A percentile compares a stretch with the other conserved stretches of the same genome.
phyloP scores from a whole-genome alignment of 2,329 filamentous ascomycete species.

The Sporothrix luriei region DNA sequence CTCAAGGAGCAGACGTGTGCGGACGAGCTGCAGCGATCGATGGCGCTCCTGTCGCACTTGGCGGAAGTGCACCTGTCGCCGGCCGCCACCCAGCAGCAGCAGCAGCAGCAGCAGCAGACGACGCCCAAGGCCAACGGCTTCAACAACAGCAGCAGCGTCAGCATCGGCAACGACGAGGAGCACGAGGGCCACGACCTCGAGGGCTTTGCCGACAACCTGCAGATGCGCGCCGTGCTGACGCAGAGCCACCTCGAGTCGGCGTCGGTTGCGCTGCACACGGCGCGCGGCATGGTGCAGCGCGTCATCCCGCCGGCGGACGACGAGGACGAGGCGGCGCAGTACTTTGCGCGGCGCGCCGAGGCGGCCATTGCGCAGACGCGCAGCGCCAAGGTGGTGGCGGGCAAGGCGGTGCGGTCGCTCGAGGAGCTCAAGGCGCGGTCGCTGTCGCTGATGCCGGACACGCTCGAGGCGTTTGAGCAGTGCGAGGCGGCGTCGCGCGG shows the following conservation, averaged over 20 bases:
- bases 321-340: conserved; percentile 67
- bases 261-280: conserved; percentile 65
- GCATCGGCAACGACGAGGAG: conserved; percentile 31
- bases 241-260: conserved; percentile 82
- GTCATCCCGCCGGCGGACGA: conserved; percentile 60
- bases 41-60: conserved; percentile 84
- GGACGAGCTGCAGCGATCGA: conserved; percentile 77
- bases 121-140: conserved; percentile 15
- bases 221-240: conserved; percentile 74
- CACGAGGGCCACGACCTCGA: conserved; percentile 56
- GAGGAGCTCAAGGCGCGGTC: conserved; percentile 77
- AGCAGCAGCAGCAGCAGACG: neutral
- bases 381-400: conserved; percentile 79
- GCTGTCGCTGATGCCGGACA: conserved; percentile 70
- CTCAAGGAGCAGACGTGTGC: conserved; percentile 82
- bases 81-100: neutral
- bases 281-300: conserved; percentile 67
- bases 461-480: conserved; percentile 68
- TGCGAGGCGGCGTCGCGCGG: conserved; percentile 66
- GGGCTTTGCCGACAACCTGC: conserved; percentile 74
- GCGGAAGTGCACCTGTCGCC: conserved; percentile 73
- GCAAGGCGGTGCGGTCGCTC: conserved; percentile 75
- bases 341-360: conserved; percentile 72
- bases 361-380: conserved; percentile 72
- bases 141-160: conserved; percentile 29